Base-by-base conservation (phyloP, 805 yeast species). In the Wickerhamiella nectarea region DNA sequence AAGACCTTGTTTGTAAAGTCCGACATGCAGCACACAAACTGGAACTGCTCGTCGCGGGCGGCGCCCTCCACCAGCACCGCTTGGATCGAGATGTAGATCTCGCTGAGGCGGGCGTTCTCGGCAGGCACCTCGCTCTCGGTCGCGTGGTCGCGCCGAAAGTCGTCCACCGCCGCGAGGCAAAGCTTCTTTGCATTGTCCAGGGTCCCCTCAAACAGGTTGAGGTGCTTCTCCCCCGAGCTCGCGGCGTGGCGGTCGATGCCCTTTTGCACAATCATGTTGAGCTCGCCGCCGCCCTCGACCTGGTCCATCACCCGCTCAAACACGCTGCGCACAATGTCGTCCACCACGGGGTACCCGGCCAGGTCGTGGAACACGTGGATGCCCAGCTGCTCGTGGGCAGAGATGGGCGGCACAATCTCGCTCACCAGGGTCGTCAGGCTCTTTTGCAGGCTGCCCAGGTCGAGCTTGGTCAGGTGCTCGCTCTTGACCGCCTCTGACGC, bases 101-200 rank as follows among this genome's bases (percentile, higher is more conserved):
- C 77, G 8, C 89, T 80, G 4, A 60, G 14, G 12, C 35, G 22
- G 7, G 38, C 36, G 11, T 52, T 48, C 15, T 50, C 56, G 21
- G 55, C 50, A 3, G 52, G 50, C 31, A 29, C 14, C 44, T 20
- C 19, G 7, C 14, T 28, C 36, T 56, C 60, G 34, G 52, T 50
- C 50, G 63, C 43, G 46, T 57, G 54, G 11, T 19, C 34, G 14
- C 52, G 47, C 42, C 78, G 70, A n/a, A 78, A 75, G 43, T 76
- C 75, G 24, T 85, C 95, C 53, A 89, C 69, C 56, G 85, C 87
- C 3, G 96, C 97, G 54, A 74, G 70, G 34, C 93, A 80, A 47
- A 91, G 71, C 59, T 91, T 89, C 55, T 82, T 93, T 11, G 91
- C 96, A 59, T 85, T 94, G 36, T 76, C 72, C 1, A 76, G 55